A percentile compares a stretch with the other conserved stretches of the same genome.
These are phyloP conservation scores for Starmerella davenportii DNA, from an alignment of 805 yeast species.

Conservation along the genomic window DNA sequence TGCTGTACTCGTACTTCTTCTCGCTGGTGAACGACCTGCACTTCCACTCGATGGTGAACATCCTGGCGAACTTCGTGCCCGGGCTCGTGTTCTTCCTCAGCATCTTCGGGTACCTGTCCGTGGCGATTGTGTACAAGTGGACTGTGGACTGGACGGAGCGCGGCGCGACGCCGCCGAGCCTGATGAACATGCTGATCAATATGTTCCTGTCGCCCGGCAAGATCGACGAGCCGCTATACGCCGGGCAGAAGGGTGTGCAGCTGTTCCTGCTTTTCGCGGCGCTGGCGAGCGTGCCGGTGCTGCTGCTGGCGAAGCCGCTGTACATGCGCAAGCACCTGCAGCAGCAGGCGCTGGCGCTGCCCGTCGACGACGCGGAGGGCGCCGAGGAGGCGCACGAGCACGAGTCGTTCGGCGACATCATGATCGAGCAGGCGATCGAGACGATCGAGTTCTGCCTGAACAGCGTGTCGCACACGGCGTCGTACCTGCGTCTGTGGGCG, in stretches of 20 bases:
- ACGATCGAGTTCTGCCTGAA: conserved; percentile 94
- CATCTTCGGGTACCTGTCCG: conserved; percentile 78
- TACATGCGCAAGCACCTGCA: conserved; percentile 37
- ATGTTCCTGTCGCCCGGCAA: conserved; percentile 92
- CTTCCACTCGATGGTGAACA: conserved; percentile 57
- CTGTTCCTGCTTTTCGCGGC: conserved; percentile 57
- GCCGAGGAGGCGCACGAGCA: background rate
- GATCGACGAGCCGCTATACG: conserved; percentile 60
- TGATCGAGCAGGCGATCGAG: conserved; percentile 94
- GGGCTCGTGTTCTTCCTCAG: conserved; percentile 91
- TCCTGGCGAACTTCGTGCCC: conserved; percentile 84
- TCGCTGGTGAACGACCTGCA: conserved; percentile 63
- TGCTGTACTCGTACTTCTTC: conserved; percentile 76
- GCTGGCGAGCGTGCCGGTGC: conserved; percentile 79
- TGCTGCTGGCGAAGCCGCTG: conserved; percentile 69
- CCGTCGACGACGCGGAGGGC: background rate
- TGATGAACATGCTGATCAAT: conserved; percentile 82
- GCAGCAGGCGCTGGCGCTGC: conserved; percentile 26
- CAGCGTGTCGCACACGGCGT: conserved; percentile 97
- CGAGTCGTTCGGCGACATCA: conserved; percentile 60
- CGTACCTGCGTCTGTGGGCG: conserved; percentile 93
- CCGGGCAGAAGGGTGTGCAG: conserved; percentile 67
- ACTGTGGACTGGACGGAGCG: conserved; percentile 71
- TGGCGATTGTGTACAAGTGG: conserved; percentile 88
- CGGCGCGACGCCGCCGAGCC: conserved; percentile 71